Percentiles rank a stretch among this genome's conserved stretches.
Evolutionary conservation across 257 asterid species (phyloP).

Genomic region (Lycium barbarum): DNA sequence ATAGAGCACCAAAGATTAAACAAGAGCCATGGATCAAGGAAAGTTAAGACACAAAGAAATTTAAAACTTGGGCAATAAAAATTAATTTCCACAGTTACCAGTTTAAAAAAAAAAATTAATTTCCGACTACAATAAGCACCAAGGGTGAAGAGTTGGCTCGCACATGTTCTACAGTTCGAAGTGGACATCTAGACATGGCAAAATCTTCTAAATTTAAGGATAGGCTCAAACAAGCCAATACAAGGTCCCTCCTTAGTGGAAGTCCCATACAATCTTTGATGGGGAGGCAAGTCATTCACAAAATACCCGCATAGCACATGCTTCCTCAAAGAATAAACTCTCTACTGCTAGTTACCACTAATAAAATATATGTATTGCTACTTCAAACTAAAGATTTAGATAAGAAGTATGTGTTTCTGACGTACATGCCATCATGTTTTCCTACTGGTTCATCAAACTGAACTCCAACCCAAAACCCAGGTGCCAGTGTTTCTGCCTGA

Average conservation of each 20-base stretch:
- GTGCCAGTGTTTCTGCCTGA: conserved; percentile 79
- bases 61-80: background rate
- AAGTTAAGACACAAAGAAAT: background rate
- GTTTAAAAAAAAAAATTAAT: background rate
- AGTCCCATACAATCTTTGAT: background rate
- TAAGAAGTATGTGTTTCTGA: conserved; percentile 33
- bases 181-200: background rate
- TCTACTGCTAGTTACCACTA: background rate
- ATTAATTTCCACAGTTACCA: too few species aligned
- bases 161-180: background rate
- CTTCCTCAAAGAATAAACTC: conserved; percentile 22
- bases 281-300: background rate
- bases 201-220: background rate
- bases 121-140: background rate
- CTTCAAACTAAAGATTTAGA: background rate
- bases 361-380: background rate
- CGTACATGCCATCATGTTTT: conserved; percentile 93
- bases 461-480: conserved; percentile 95
- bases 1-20: background rate
- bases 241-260: background rate
- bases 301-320: background rate
- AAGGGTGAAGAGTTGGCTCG: background rate
- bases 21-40: conserved; percentile 3
- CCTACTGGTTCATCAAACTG: conserved; percentile 94
- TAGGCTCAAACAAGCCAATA: conserved; percentile 14